These are phyloP conservation scores for Cladosporium austrohemisphaericum DNA, from an alignment of 2,329 filamentous ascomycete species.

Conservation along the genomic window DNA sequence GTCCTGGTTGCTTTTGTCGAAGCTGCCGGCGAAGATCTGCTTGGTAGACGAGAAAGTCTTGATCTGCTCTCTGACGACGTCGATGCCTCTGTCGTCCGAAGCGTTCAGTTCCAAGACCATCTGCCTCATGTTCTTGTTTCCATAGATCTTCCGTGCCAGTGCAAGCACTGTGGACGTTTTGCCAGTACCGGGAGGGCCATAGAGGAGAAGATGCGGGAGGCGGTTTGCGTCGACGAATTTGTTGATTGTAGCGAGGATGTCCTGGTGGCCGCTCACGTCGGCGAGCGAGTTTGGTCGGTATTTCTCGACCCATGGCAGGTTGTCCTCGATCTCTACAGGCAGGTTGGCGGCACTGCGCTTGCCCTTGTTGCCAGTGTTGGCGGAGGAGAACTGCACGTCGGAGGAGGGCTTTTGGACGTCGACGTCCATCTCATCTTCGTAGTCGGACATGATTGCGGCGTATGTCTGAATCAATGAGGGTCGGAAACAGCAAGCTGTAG, in stretches of 20 bases:
- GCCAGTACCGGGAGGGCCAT: constrained; percentile 92
- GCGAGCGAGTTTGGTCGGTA: constrained; percentile 84
- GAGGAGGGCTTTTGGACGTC: constrained; percentile 57
- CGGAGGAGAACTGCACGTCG: constrained; percentile 67
- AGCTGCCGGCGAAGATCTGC: constrained; percentile 72
- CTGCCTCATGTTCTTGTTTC: constrained; percentile 85
- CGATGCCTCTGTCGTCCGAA: constrained; percentile 94
- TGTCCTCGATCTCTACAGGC: constrained; percentile 90
- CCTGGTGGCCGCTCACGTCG: constrained; percentile 94
- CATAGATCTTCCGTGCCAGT: constrained; percentile 89
- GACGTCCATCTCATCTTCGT: constrained; percentile 60
- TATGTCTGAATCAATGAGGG: no score
- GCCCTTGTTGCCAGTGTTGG: constrained; percentile 67
- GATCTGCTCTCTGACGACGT: constrained; percentile 97
- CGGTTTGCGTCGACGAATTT: constrained; percentile 94
- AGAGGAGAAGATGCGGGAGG: constrained; percentile 91
- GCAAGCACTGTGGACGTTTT: constrained; percentile 97
- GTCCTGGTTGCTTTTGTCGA: constrained; percentile 33
- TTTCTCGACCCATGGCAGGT: constrained; percentile 96
- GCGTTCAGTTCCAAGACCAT: constrained; percentile 99
- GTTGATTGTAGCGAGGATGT: constrained; percentile 96
- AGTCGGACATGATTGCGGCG: constrained; percentile 48
- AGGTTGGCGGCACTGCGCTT: constrained; percentile 91
- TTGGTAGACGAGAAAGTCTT: constrained; percentile 98
- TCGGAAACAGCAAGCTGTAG: no score